A percentile compares a stretch with the other conserved stretches of the same genome.
These are phyloP conservation scores for Leucosporidium creatinivorum DNA, from an alignment of 768 basidiomycete genomes.

Conservation along the genomic window DNA sequence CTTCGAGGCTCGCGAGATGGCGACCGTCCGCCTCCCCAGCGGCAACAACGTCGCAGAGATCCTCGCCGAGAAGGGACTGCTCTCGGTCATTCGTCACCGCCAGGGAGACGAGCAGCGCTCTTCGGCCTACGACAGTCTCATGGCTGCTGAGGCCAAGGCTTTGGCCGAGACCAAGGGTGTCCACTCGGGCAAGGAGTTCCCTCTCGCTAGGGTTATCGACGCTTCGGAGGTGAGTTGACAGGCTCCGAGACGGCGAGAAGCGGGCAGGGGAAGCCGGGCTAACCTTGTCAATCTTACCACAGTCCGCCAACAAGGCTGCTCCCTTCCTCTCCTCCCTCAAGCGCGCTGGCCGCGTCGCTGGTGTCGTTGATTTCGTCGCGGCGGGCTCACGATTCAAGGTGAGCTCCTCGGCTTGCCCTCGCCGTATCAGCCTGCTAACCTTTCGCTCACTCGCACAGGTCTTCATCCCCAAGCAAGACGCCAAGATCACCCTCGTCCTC, in stretches of 20 bases:
- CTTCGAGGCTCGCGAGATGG: conserved; percentile 86
- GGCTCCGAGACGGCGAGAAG: not conserved
- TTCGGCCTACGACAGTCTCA: conserved; percentile 87
- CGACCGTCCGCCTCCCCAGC: conserved; percentile 51
- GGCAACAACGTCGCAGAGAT: conserved; percentile 83
- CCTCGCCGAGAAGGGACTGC: conserved; percentile 85
- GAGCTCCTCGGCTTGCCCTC: conserved; percentile 53
- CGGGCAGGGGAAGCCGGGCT: too few species aligned
- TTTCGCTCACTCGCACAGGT: conserved; percentile 5
- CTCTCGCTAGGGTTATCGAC: conserved; percentile 72
- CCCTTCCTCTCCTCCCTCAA: conserved; percentile 90
- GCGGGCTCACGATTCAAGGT: conserved; percentile 96
- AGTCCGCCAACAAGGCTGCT: conserved; percentile 20
- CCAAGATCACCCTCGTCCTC: conserved; percentile 84
- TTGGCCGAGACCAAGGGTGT: conserved; percentile 65
- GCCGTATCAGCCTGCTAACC: not conserved
- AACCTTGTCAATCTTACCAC: not conserved
- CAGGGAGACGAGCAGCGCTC: conserved; percentile 90
- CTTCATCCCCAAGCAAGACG: conserved; percentile 50
- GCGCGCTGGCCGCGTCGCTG: conserved; percentile 71
- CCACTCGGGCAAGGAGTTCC: conserved; percentile 84
- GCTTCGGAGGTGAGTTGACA: conserved; percentile 67
- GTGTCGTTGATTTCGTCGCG: conserved; percentile 85
- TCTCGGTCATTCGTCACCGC: conserved; percentile 81
- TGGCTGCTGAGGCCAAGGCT: conserved; percentile 74